Evolutionary conservation across 768 basidiomycete species (phyloP).

Genomic region (Lactarius indigo): DNA sequence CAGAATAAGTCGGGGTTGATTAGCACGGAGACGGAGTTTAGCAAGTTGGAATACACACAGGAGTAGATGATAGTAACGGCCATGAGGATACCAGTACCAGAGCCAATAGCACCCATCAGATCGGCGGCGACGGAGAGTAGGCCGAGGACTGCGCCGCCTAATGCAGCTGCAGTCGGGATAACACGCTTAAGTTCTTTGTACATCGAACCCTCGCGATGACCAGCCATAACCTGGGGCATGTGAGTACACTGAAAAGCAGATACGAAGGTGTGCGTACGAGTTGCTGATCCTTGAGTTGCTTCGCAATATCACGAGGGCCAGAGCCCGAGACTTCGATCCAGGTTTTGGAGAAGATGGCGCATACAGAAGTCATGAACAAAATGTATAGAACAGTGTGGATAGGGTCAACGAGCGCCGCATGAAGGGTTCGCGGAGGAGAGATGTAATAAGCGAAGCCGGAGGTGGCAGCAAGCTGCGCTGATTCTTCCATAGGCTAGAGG

Average conservation of each 20-base stretch:
- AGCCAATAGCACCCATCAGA: constrained; percentile 93
- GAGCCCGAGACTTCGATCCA: constrained; percentile 99
- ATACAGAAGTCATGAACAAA: constrained; percentile 87
- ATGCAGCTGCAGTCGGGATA: constrained; percentile 95
- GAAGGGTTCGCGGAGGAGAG: constrained; percentile 93
- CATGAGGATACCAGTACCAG: constrained; percentile 95
- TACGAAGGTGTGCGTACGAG: constrained; percentile 52
- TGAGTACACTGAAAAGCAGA: background rate
- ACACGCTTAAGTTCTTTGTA: constrained; percentile 99
- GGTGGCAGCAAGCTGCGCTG: constrained; percentile 83
- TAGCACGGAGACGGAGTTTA: background rate
- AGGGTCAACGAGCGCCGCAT: constrained; percentile 84
- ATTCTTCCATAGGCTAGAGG: constrained; percentile 84
- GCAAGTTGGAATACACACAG: constrained; percentile 30
- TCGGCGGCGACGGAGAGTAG: constrained; percentile 89
- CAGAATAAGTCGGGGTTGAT: background rate
- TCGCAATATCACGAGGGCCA: constrained; percentile 93
- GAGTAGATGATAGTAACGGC: constrained; percentile 97
- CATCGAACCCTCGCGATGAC: constrained; percentile 94
- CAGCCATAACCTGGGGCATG: constrained; percentile 60
- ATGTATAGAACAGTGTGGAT: constrained; percentile 92
- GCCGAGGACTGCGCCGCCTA: constrained; percentile 96
- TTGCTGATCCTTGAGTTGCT: constrained; percentile 97
- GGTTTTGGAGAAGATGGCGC: constrained; percentile 97
- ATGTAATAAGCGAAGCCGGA: constrained; percentile 98